Evolutionary conservation across 208 protist genomes (phyloP), one percentile per base, ranked within the genome.

Genomic region (Leishmania aethiopica): DNA sequence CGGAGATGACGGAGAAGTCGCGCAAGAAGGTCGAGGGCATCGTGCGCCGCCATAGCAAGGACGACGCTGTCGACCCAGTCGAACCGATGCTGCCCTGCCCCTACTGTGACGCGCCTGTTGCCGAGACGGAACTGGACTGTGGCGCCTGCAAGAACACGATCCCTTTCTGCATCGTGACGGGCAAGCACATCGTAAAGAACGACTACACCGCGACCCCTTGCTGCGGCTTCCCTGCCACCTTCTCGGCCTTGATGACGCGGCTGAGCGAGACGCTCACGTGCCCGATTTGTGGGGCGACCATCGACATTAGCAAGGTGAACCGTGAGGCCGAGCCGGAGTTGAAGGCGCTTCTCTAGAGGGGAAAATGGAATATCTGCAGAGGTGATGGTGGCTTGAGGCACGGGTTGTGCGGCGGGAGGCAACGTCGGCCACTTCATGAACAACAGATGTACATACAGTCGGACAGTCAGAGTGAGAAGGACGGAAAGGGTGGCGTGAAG

Each of bases 1-100:
- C 84, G 25, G 89, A 98, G 85, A 94, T 99, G 76, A 87, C 87
- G 47, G 97, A 97, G 55, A 98, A 98, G 88, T 95, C 98, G 82
- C 95, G 98, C 60, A 97, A 98, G 78, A 99, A 98, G 82, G 99
- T 99, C 74, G 98, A 99, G 84, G 90, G 89, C 42, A 96, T 99
- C 60, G 98, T 99, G 35, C 93, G 98, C 1, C 94, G 95, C 49
- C 85, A 90, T 64, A 94, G 91, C 70, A 96, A 97, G 79, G 94
- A 96, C 1, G 95, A 95, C 47, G 85, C 96, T 45, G 84, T 82
- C 25, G 88, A 91, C 78, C 96, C 96, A 22, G 81, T 80, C 8
- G 98, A 99, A 80, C 72, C 77, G 11, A 92, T 86, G 17, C 88
- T 94, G 15, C 94, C 96, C 35, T 99, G 98, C 86, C 98, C 98